phyloP scores from a whole-genome alignment of 73 alveolate species.

The Uronychia setigera region DNA sequence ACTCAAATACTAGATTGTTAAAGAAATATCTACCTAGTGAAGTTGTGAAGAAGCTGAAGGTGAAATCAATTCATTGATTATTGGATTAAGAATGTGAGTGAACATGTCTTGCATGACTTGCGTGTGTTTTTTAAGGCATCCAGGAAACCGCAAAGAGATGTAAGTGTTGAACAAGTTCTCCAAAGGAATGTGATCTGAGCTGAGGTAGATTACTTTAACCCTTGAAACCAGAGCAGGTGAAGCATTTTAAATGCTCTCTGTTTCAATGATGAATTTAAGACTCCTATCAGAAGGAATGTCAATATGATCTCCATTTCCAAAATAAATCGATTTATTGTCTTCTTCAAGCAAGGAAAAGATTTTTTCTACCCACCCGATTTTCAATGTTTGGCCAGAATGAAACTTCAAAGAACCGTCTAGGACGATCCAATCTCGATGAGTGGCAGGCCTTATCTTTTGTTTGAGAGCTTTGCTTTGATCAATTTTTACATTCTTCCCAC shows the following conservation, averaged over 20 bases:
- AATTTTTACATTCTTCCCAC: not conserved
- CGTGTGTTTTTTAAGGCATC: not conserved
- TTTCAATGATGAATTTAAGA: slow-evolving; percentile 27
- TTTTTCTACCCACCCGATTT: slow-evolving; percentile 38
- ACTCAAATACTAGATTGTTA: too few species aligned
- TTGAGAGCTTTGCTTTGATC: not conserved
- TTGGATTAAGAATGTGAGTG: not conserved
- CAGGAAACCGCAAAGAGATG: slow-evolving; percentile 1
- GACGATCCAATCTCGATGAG: slow-evolving; percentile 44
- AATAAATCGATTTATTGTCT: slow-evolving; percentile 21
- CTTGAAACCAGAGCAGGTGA: slow-evolving; percentile 45
- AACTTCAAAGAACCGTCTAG: slow-evolving; percentile 35
- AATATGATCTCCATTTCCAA: slow-evolving; percentile 40
- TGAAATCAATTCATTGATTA: too few species aligned
- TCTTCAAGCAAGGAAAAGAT: slow-evolving; percentile 27
- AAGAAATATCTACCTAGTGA: too few species aligned
- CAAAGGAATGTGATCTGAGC: not conserved
- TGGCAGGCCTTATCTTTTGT: slow-evolving; percentile 2
- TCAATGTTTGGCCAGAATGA: not conserved
- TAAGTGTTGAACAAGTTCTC: not conserved
- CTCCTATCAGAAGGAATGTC: slow-evolving; percentile 10
- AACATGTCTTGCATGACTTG: not conserved
- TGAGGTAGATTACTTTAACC: slow-evolving; percentile 6
- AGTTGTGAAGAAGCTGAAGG: too few species aligned
- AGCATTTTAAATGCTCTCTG: slow-evolving; percentile 9